A percentile compares a stretch with the other conserved stretches of the same genome.
phyloP scores from a whole-genome alignment of 1,284 basidiomycete species.

The Hortiboletus rubellus region DNA sequence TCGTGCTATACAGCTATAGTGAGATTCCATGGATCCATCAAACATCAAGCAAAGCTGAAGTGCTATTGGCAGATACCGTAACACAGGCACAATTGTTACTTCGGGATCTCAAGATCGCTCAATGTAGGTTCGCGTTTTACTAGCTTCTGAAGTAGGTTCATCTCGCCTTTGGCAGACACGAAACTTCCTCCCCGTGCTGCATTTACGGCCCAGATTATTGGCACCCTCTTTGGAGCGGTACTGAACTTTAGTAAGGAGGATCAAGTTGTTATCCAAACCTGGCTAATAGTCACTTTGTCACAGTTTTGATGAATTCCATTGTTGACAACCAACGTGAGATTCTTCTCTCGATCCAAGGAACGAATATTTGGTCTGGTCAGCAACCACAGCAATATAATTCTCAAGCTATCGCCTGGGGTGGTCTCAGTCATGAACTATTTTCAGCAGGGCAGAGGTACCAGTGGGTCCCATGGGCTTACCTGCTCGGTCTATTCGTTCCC shows the following conservation, averaged over 20 bases:
- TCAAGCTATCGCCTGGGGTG: conserved; percentile 66
- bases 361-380: conserved; percentile 62
- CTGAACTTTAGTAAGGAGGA: conserved; percentile 50
- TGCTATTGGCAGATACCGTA: conserved; percentile 40
- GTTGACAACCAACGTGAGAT: conserved; percentile 53
- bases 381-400: conserved; percentile 60
- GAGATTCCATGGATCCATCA: not conserved
- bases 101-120: conserved; percentile 59
- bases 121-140: conserved; percentile 38
- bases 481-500: conserved; percentile 56
- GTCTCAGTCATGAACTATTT: conserved; percentile 58
- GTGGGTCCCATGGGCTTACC: conserved; percentile 55
- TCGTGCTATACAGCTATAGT: conserved; percentile 56
- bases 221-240: conserved; percentile 46
- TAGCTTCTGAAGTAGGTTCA: not conserved
- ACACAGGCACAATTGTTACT: conserved; percentile 46
- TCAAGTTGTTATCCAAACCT: not conserved
- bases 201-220: conserved; percentile 59
- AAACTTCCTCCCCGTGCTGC: conserved; percentile 67
- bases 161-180: conserved; percentile 36
- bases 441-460: conserved; percentile 54
- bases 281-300: not conserved
- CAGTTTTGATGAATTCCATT: conserved; percentile 56
- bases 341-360: conserved; percentile 46
- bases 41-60: not conserved